phyloP scores from a whole-genome alignment of 345 rosid genomes.

The Lumnitzera littorea region DNA sequence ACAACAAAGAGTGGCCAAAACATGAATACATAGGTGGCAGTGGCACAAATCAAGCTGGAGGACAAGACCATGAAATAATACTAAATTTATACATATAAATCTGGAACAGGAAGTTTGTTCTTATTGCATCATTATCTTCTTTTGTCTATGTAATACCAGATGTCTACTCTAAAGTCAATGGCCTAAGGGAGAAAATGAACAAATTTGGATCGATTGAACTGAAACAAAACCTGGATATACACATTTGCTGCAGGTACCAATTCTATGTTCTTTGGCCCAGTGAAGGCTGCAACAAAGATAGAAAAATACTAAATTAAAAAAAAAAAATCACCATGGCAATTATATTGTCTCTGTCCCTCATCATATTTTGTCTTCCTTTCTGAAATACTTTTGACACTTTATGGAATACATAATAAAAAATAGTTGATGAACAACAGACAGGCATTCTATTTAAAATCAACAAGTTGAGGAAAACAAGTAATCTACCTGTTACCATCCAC shows the following conservation, averaged over 20 bases:
- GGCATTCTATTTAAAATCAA: not conserved
- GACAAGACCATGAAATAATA: no score
- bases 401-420: not conserved
- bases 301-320: not conserved
- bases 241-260: constrained; percentile 78
- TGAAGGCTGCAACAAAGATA: constrained; percentile 51
- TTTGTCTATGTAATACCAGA: no score
- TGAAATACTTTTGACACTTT: no score
- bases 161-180: not conserved
- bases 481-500: constrained; percentile 70
- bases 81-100: no score
- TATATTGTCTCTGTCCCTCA: no score
- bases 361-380: no score
- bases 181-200: not conserved
- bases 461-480: not conserved
- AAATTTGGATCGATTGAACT: not conserved
- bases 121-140: no score
- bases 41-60: no score
- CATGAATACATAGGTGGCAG: not conserved
- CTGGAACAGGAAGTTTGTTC: no score
- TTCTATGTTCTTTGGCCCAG: constrained; percentile 60
- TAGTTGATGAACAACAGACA: not conserved
- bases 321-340: constrained; percentile 1
- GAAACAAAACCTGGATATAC: constrained; percentile 67
- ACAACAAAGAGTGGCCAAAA: not conserved